A percentile compares a stretch with the other conserved stretches of the same genome.
Evolutionary conservation across 2,329 filamentous ascomycete species (phyloP).

Genomic region (Talaromyces piceae): DNA sequence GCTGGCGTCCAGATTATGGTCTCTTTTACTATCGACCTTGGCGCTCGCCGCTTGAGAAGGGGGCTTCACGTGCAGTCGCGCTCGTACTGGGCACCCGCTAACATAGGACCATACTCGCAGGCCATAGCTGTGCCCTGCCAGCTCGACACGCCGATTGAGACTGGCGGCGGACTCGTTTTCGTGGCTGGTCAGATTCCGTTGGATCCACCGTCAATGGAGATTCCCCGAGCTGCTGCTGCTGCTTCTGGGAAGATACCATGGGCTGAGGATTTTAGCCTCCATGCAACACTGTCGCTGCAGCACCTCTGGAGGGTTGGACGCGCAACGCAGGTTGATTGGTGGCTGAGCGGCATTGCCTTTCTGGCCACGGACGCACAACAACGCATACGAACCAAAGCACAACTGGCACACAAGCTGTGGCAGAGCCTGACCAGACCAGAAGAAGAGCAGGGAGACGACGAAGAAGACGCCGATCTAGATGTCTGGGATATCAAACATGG

Average conservation of each 20-base stretch:
- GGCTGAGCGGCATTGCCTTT: conserved; percentile 69
- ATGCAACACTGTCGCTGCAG: conserved; percentile 69
- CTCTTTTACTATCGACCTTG: conserved; percentile 42
- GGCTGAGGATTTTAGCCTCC: conserved; percentile 43
- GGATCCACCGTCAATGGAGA: conserved; percentile 67
- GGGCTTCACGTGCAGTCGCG: conserved; percentile 83
- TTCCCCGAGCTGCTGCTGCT: conserved; percentile 22
- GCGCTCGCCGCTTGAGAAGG: conserved; percentile 25
- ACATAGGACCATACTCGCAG: conserved; percentile 96
- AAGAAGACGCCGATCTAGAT: conserved; percentile 43
- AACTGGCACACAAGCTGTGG: conserved; percentile 41
- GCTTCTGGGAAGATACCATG: conserved; percentile 13
- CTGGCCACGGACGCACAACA: conserved; percentile 42
- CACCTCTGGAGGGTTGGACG: conserved; percentile 79
- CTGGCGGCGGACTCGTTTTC: conserved; percentile 43
- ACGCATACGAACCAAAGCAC: conserved; percentile 27
- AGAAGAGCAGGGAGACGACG: conserved; percentile 32
- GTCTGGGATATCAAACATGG: conserved; percentile 50
- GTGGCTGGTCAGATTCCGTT: conserved; percentile 91
- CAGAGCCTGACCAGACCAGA: conserved; percentile 25
- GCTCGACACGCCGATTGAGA: conserved; percentile 17
- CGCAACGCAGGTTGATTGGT: conserved; percentile 65
- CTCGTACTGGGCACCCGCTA: conserved; percentile 96
- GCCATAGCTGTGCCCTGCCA: conserved; percentile 55
- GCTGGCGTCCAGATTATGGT: conserved; percentile 53